Evolutionary conservation across 805 yeast genomes (phyloP).

Genomic region (Priceomyces haplophilus): DNA sequence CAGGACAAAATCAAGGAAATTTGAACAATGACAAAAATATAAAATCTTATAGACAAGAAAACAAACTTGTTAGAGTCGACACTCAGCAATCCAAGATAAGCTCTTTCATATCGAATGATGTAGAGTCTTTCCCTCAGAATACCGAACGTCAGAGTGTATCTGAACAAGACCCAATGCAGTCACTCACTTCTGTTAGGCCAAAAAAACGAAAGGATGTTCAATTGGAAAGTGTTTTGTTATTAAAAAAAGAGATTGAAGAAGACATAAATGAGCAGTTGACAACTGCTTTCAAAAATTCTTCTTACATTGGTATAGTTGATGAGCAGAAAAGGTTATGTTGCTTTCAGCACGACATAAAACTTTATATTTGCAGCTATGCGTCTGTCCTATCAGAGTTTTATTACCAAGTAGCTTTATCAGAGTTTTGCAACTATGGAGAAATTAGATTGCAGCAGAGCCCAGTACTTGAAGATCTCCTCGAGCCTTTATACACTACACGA

Average conservation of each 20-base stretch:
- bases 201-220: constrained; percentile 39
- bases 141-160: not conserved
- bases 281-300: constrained; percentile 61
- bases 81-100: constrained; percentile 47
- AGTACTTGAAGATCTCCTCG: constrained; percentile 31
- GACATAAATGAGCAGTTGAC: constrained; percentile 55
- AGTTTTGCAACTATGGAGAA: constrained; percentile 78
- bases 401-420: constrained; percentile 75
- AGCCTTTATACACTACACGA: constrained; percentile 26
- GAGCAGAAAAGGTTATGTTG: constrained; percentile 65
- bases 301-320: constrained; percentile 83
- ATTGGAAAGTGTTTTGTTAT: constrained; percentile 55
- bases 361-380: constrained; percentile 79
- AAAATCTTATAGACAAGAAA: constrained; percentile 50
- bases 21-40: constrained; percentile 7
- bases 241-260: constrained; percentile 50
- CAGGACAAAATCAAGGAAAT: constrained; percentile 7
- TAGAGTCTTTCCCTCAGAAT: not conserved
- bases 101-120: constrained; percentile 5
- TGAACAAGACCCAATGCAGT: not conserved
- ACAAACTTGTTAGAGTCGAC: constrained; percentile 70
- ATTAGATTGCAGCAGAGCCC: constrained; percentile 22
- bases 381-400: constrained; percentile 64
- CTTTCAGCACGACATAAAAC: constrained; percentile 77
- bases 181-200: constrained; percentile 1